Percentiles rank a stretch among this genome's conserved stretches.
phyloP scores from a whole-genome alignment of 352 stramenopile species.

The Phytophthora pseudosyringae region DNA sequence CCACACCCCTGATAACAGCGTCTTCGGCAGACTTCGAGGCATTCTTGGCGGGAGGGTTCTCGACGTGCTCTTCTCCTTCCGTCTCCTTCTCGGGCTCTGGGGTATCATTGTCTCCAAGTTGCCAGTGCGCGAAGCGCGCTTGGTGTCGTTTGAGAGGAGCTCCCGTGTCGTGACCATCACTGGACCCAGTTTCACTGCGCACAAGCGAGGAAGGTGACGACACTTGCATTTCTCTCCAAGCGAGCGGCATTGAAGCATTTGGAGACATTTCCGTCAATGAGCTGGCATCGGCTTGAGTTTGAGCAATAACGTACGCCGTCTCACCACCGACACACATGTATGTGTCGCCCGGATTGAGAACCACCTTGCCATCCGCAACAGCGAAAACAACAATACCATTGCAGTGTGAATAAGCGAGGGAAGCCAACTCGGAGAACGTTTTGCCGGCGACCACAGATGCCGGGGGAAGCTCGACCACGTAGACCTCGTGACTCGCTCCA shows the following conservation, averaged over 20 bases:
- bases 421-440: slow-evolving; percentile 83
- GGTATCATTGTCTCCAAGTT: slow-evolving; percentile 31
- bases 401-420: slow-evolving; percentile 78
- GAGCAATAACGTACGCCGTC: slow-evolving; percentile 77
- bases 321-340: slow-evolving; percentile 77
- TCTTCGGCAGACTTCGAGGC: slow-evolving; percentile 40
- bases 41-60: slow-evolving; percentile 16
- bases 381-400: slow-evolving; percentile 82
- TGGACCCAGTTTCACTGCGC: slow-evolving; percentile 31
- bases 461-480: slow-evolving; percentile 71
- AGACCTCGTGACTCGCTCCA: slow-evolving; percentile 81
- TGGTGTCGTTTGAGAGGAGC: slow-evolving; percentile 34
- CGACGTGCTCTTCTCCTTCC: slow-evolving; percentile 21
- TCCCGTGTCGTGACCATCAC: slow-evolving; percentile 15
- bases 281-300: slow-evolving; percentile 49
- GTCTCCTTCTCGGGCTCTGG: slow-evolving; percentile 39
- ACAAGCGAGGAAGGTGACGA: slow-evolving; percentile 37
- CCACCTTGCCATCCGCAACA: slow-evolving; percentile 56
- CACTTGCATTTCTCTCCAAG: slow-evolving; percentile 42
- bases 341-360: slow-evolving; percentile 81
- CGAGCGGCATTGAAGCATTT: slow-evolving; percentile 37
- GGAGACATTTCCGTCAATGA: slow-evolving; percentile 37
- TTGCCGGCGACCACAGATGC: slow-evolving; percentile 61
- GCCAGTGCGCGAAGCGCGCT: slow-evolving; percentile 39
- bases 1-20: slow-evolving; percentile 57